Conservation (phyloP, 192 early-diverging fungal species). For the Entomortierella chlamydospora region DNA sequence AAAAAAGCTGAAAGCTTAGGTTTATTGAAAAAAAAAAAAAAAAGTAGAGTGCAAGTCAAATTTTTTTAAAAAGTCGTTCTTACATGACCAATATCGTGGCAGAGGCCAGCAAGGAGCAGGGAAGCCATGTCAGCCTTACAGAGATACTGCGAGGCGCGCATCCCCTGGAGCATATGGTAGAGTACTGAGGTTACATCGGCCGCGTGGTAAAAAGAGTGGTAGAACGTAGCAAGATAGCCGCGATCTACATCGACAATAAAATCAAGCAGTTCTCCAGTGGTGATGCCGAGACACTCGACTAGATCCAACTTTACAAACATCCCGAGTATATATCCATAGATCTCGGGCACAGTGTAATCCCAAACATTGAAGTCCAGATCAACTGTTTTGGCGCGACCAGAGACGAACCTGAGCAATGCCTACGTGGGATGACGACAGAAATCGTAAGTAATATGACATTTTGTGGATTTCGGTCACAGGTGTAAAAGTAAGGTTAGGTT, state of each 20-base stretch:
- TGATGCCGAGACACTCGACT: slow-evolving; percentile 68
- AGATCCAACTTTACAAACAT: slow-evolving; percentile 80
- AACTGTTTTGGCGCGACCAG: slow-evolving; percentile 51
- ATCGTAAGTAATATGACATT: background rate
- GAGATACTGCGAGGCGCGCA: slow-evolving; percentile 74
- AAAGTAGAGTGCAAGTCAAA: background rate
- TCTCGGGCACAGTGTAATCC: slow-evolving; percentile 76
- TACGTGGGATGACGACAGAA: slow-evolving; percentile 7
- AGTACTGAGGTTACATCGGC: slow-evolving; percentile 89
- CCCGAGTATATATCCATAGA: slow-evolving; percentile 86
- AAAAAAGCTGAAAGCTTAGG: too few species aligned
- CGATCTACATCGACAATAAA: slow-evolving; percentile 88
- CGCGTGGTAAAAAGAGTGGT: slow-evolving; percentile 94
- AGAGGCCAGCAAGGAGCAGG: slow-evolving; percentile 85
- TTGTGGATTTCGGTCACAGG: background rate
- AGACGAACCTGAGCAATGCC: slow-evolving; percentile 65
- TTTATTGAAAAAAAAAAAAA: background rate
- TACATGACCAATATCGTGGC: slow-evolving; percentile 92
- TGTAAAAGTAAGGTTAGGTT: background rate
- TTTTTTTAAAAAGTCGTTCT: slow-evolving; percentile 20
- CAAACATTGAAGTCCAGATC: slow-evolving; percentile 72
- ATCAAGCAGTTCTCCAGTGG: slow-evolving; percentile 76
- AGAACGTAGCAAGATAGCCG: slow-evolving; percentile 86
- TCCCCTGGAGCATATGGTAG: slow-evolving; percentile 79
- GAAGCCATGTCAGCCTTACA: slow-evolving; percentile 79